Base-by-base conservation (phyloP, 2,329 filamentous ascomycete genomes). In the Epichloe brachyelytri region DNA sequence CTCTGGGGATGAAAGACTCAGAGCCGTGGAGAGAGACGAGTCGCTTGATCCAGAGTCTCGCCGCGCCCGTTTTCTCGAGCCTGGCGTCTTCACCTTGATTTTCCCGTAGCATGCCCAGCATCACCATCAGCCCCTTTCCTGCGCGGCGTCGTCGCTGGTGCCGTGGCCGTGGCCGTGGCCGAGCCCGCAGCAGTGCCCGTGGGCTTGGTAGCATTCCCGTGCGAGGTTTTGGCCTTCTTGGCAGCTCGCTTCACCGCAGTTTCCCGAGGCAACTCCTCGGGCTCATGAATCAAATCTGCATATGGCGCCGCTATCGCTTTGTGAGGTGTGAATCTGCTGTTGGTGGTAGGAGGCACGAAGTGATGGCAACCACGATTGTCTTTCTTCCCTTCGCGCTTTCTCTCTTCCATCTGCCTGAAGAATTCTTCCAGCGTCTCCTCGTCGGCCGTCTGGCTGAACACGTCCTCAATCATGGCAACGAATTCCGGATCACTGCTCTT, bases 371-470 rank as follows among this genome's bases (percentile, higher is more conserved):
- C 70, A 59, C 72, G 67, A 62, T 76, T 68, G 57, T 75, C 70
- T 58, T 71, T 74, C 58, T 74, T 75, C 50, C 77, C 79, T 56
- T 80, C 74, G 53, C 68, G 72, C 63, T 83, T 83, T 66, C 74
- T 78, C 52, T 71, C 63, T 57, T 70, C 66, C 47, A 83, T 61
- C 43, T 78, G 70, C 39, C 64, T 66, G 46, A 65, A 66, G 60
- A 82, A 83, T 55, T 76, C 69, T 39, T 70, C 64, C 48, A 76
- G 60, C 2, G 77, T 76, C 38, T 74, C 71, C 38, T 65, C 59
- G 55, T 76, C 74, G n/a, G 79, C 78, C 17, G 72, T 76, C 59
- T 80, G 77, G 56, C 71, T 68, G 62, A 75, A 81, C 43, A 83
- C 70, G 53, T 76, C 72, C 62, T 79, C 75, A 44, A 83, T 66